A percentile compares a stretch with the other conserved stretches of the same genome.
Evolutionary conservation across 148 eudicot species (phyloP).

Genomic region (Nyssa sinensis): DNA sequence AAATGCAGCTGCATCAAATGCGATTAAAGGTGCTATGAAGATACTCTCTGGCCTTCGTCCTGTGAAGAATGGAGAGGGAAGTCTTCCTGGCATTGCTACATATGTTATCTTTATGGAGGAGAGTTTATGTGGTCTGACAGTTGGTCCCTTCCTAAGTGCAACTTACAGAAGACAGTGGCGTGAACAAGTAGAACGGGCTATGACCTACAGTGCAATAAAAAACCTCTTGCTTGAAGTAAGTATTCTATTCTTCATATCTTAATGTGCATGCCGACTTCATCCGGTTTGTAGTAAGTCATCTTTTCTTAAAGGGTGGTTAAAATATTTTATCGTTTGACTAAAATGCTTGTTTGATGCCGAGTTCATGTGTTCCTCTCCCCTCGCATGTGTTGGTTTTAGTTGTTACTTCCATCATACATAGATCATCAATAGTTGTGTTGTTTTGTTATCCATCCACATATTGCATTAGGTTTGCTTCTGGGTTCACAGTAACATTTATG

Average conservation of each 20-base stretch:
- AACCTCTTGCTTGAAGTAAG: conserved; percentile 77
- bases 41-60: conserved; percentile 49
- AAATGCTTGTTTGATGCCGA: no score
- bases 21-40: conserved; percentile 71
- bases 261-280: no score
- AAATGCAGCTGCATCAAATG: conserved; percentile 85
- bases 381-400: no score
- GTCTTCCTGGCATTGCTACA: conserved; percentile 61
- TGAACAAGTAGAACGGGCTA: conserved; percentile 64
- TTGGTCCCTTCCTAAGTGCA: conserved; percentile 65
- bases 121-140: conserved; percentile 67
- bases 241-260: conserved; percentile 5
- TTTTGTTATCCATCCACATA: no score
- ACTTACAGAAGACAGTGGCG: conserved; percentile 72
- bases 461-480: no score
- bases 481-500: no score
- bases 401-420: no score
- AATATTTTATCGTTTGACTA: no score
- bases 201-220: conserved; percentile 58
- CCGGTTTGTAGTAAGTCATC: no score
- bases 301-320: no score
- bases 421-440: no score
- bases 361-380: no score
- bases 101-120: conserved; percentile 80
- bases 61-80: conserved; percentile 58